Evolutionary conservation across 495 filamentous ascomycete genomes (phyloP).

Genomic region (Aspergillus diversus): DNA sequence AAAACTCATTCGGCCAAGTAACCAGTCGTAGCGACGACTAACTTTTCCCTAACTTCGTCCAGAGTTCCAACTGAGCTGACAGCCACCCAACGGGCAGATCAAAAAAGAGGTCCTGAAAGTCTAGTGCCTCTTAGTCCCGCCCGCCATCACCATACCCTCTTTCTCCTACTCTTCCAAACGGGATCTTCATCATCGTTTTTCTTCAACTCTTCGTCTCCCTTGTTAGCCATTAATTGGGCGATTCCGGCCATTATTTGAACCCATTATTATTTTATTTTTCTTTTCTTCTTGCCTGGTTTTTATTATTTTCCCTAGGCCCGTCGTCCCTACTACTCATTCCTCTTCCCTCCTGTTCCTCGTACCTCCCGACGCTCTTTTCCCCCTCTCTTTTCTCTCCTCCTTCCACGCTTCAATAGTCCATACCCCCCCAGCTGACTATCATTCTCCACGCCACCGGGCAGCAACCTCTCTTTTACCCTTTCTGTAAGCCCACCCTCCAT

Average conservation of each 20-base stretch:
- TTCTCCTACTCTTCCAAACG: constrained; percentile 12
- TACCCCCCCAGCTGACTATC: constrained; percentile 16
- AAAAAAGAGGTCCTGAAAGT: constrained; percentile 7
- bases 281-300: constrained; percentile 8
- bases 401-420: neutral
- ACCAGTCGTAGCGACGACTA: neutral
- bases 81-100: constrained; percentile 11
- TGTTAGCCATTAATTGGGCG: constrained; percentile 21
- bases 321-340: constrained; percentile 9
- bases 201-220: constrained; percentile 15
- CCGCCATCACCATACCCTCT: constrained; percentile 5
- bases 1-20: neutral
- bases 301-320: constrained; percentile 6
- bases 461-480: constrained; percentile 18
- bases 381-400: neutral
- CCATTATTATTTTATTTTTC: constrained; percentile 13
- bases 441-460: constrained; percentile 21
- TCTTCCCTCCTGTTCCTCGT: constrained; percentile 11
- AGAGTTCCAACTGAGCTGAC: neutral
- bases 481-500: constrained; percentile 16
- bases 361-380: constrained; percentile 3
- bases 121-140: constrained; percentile 17
- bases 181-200: constrained; percentile 23
- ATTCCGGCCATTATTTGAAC: constrained; percentile 13
- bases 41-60: constrained; percentile 9